phyloP scores from a whole-genome alignment of 2,329 filamentous ascomycete genomes.

The Myriosclerotinia duriaeana region DNA sequence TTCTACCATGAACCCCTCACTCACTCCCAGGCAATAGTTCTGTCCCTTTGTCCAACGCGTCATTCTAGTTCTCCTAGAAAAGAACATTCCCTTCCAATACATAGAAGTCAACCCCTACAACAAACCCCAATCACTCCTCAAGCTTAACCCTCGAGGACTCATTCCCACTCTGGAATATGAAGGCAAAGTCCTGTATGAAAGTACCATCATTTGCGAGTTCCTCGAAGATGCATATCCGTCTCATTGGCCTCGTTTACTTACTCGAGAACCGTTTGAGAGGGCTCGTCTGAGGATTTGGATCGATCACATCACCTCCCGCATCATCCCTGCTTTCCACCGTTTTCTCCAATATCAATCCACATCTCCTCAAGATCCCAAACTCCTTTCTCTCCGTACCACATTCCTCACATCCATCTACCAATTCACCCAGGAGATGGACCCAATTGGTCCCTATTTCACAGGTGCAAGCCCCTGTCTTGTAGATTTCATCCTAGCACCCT shows the following conservation, averaged over 20 bases:
- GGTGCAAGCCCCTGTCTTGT: conserved; percentile 64
- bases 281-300: conserved; percentile 69
- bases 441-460: conserved; percentile 64
- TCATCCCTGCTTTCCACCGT: conserved; percentile 69
- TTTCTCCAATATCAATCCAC: conserved; percentile 55
- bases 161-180: conserved; percentile 66
- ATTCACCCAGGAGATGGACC: conserved; percentile 62
- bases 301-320: conserved; percentile 65
- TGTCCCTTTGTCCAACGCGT: conserved; percentile 68
- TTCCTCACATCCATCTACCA: conserved; percentile 59
- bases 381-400: conserved; percentile 56
- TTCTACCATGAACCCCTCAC: background rate
- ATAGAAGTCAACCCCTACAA: conserved; percentile 77
- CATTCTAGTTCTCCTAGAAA: conserved; percentile 73
- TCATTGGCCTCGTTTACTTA: conserved; percentile 51
- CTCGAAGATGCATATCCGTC: conserved; percentile 67
- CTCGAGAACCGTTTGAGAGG: conserved; percentile 60
- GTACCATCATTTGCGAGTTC: conserved; percentile 71
- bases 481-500: conserved; percentile 71
- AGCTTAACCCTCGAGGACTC: conserved; percentile 71
- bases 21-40: conserved; percentile 30
- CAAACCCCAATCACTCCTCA: conserved; percentile 66
- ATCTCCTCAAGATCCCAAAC: conserved; percentile 45
- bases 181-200: conserved; percentile 68
- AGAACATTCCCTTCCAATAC: conserved; percentile 71